phyloP scores from a whole-genome alignment of 768 basidiomycete species.

The Xerocomellus amylosporus region DNA sequence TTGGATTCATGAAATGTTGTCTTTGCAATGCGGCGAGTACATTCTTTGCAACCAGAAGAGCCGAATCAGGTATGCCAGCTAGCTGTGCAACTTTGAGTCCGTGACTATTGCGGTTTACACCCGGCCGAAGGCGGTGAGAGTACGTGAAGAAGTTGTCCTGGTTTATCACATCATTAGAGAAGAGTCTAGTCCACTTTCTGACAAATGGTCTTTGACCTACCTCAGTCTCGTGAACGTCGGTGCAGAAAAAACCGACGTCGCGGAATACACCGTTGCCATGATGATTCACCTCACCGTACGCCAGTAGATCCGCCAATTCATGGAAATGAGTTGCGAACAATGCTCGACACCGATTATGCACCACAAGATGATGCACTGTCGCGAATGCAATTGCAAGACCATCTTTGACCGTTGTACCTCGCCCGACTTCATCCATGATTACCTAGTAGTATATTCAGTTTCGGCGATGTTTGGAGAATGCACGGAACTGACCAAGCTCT shows the following conservation, averaged over 20 bases:
- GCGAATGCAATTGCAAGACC: conserved; percentile 94
- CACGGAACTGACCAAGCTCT: conserved; percentile 64
- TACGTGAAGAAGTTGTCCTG: conserved; percentile 82
- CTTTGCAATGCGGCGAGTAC: conserved; percentile 44
- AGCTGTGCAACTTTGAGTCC: conserved; percentile 86
- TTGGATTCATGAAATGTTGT: conserved; percentile 22
- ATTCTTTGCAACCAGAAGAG: conserved; percentile 57
- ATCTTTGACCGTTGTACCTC: conserved; percentile 90
- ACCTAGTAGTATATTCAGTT: conserved; percentile 49
- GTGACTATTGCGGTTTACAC: conserved; percentile 88
- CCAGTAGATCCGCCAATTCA: conserved; percentile 84
- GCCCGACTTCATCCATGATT: conserved; percentile 99
- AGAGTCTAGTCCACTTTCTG: background rate
- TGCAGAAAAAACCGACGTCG: conserved; percentile 83
- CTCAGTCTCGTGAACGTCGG: conserved; percentile 74
- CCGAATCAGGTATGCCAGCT: conserved; percentile 74
- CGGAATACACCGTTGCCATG: conserved; percentile 48
- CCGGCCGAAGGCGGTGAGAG: conserved; percentile 74
- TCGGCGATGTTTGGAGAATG: background rate
- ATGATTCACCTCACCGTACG: conserved; percentile 44
- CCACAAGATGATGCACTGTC: conserved; percentile 75
- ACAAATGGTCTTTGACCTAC: conserved; percentile 41
- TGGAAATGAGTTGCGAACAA: conserved; percentile 99
- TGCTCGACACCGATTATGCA: conserved; percentile 72
- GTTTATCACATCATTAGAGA: background rate